A percentile compares a stretch with the other conserved stretches of the same genome.
Evolutionary conservation across 768 basidiomycete species (phyloP).

Genomic region (Rhizopogon vulgaris): DNA sequence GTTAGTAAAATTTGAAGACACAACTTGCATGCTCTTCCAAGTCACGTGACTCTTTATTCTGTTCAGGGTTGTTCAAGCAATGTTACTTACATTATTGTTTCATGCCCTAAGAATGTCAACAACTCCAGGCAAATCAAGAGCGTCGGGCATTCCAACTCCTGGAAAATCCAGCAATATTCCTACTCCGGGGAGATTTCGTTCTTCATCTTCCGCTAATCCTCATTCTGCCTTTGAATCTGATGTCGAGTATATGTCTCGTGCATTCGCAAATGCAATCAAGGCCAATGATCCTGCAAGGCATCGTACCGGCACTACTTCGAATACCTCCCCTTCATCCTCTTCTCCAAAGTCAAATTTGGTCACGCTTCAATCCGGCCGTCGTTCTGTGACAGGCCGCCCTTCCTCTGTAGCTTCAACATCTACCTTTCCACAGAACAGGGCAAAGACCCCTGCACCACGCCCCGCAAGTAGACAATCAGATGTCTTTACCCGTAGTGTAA

Average conservation of each 20-base stretch:
- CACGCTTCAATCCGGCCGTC: slow-evolving; percentile 35
- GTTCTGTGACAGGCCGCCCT: slow-evolving; percentile 49
- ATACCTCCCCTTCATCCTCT: slow-evolving; percentile 37
- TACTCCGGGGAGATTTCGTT: slow-evolving; percentile 66
- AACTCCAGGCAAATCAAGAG: slow-evolving; percentile 38
- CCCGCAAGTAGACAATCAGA: slow-evolving; percentile 69
- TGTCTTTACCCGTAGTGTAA: slow-evolving; percentile 38
- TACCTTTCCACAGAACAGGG: slow-evolving; percentile 32
- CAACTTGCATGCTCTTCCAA: not conserved
- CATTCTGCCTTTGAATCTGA: slow-evolving; percentile 32
- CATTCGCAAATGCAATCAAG: slow-evolving; percentile 76
- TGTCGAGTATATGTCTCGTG: slow-evolving; percentile 56
- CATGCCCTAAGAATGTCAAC: slow-evolving; percentile 26
- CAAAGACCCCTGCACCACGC: slow-evolving; percentile 52
- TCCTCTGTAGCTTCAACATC: slow-evolving; percentile 58
- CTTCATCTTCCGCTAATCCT: slow-evolving; percentile 46
- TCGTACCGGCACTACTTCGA: slow-evolving; percentile 37
- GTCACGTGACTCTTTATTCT: slow-evolving; percentile 2
- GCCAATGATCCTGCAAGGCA: slow-evolving; percentile 77
- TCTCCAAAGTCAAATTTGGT: slow-evolving; percentile 38
- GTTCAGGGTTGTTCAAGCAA: not conserved
- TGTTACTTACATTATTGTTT: not conserved
- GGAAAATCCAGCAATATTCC: slow-evolving; percentile 49
- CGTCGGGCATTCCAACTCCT: slow-evolving; percentile 42
- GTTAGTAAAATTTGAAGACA: too few species aligned